A percentile compares a stretch with the other conserved stretches of the same genome.
phyloP scores from a whole-genome alignment of 2,329 filamentous ascomycete species.

The Tolypocladium ophioglossoides region DNA sequence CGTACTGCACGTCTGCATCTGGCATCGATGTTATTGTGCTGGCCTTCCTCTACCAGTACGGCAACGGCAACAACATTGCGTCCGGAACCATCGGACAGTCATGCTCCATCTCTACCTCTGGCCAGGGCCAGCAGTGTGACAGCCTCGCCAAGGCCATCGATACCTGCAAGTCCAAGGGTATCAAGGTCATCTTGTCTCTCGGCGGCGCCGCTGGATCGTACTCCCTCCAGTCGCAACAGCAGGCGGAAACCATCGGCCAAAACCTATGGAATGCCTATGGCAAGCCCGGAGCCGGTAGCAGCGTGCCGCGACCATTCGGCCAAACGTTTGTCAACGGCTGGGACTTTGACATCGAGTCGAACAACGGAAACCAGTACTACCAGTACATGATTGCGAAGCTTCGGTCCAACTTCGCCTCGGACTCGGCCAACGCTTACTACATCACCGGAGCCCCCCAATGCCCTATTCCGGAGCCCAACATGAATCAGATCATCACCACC shows the following conservation, averaged over 20 bases:
- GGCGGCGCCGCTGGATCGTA: conserved; percentile 10
- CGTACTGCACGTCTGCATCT: conserved; percentile 24
- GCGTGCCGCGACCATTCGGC: conserved; percentile 9
- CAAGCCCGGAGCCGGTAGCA: conserved; percentile 2
- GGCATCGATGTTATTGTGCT: conserved; percentile 33
- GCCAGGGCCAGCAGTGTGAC: conserved; percentile 19
- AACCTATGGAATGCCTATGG: conserved; percentile 13
- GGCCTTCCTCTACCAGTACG: conserved; percentile 29
- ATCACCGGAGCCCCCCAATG: conserved; percentile 38
- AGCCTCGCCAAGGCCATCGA: conserved; percentile 9
- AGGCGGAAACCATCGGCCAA: conserved; percentile 12
- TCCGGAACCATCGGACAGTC: conserved; percentile 28
- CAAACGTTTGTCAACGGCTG: conserved; percentile 8
- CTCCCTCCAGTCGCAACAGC: conserved; percentile 6
- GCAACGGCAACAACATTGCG: conserved; percentile 23
- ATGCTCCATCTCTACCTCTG: conserved; percentile 21
- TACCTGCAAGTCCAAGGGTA: conserved; percentile 10
- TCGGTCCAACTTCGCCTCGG: conserved; percentile 9
- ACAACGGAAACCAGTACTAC: conserved; percentile 10
- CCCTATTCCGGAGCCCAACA: conserved; percentile 20
- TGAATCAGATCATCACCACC: conserved; percentile 28
- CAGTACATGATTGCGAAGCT: conserved; percentile 9
- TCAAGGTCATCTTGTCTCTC: conserved; percentile 10
- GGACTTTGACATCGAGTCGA: conserved; percentile 13
- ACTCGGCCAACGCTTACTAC: conserved; percentile 20